phyloP scores from a whole-genome alignment of 2,329 filamentous ascomycete genomes.

The Tolypocladium endophyticum region DNA sequence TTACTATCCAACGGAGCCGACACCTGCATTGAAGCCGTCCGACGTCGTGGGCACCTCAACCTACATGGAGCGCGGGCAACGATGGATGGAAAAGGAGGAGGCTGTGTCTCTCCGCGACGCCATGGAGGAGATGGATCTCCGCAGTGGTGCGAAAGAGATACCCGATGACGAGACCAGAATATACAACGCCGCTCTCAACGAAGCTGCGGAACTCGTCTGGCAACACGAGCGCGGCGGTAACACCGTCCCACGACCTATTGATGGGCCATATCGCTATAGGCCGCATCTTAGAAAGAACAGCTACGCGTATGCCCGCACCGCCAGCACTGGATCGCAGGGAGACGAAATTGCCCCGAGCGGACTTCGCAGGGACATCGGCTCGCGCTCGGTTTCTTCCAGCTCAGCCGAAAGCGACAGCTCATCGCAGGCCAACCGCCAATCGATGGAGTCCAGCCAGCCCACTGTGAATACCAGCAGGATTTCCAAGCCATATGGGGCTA shows the following conservation, averaged over 20 bases:
- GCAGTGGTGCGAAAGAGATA: constrained; percentile 19
- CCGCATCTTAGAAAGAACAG: constrained; percentile 61
- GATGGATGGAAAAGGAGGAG: constrained; percentile 77
- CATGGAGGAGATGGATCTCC: constrained; percentile 62
- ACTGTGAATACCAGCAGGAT: constrained; percentile 11
- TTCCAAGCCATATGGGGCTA: constrained; percentile 29
- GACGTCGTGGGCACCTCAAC: constrained; percentile 54
- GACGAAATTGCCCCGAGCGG: constrained; percentile 27
- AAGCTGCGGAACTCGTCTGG: constrained; percentile 71
- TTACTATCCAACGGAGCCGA: constrained; percentile 35
- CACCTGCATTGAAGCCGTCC: constrained; percentile 41
- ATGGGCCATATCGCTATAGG: constrained; percentile 57
- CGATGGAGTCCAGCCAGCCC: constrained; percentile 11
- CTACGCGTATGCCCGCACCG: constrained; percentile 56
- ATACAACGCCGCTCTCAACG: constrained; percentile 61
- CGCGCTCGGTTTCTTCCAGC: constrained; percentile 40
- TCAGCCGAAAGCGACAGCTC: constrained; percentile 37
- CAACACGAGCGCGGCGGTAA: constrained; percentile 53
- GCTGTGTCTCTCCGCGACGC: constrained; percentile 58
- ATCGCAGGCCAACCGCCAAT: constrained; percentile 19
- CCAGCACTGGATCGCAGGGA: constrained; percentile 42
- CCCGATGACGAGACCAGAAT: constrained; percentile 49
- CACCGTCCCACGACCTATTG: constrained; percentile 38
- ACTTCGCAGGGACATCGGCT: constrained; percentile 28
- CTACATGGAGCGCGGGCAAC: constrained; percentile 63